phyloP scores from a whole-genome alignment of 352 stramenopile species.

The Pythium phragmitis region DNA sequence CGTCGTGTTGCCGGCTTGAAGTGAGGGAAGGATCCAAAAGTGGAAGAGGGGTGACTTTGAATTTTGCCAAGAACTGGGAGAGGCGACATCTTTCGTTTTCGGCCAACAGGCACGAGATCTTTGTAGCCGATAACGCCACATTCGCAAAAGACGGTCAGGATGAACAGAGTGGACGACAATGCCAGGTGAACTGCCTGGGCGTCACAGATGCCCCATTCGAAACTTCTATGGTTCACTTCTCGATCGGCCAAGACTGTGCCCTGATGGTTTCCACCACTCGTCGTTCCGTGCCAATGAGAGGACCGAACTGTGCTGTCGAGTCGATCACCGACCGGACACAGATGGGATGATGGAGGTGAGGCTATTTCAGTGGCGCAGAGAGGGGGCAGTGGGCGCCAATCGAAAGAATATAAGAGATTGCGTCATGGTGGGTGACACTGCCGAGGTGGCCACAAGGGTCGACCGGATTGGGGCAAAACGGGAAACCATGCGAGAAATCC shows the following conservation, averaged over 20 bases:
- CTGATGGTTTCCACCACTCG: not conserved
- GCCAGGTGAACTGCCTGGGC: not conserved
- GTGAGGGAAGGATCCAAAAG: slow-evolving; percentile 15
- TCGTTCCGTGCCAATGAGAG: too few relatives aligned
- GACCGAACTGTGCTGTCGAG: too few relatives aligned
- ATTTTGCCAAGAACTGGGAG: slow-evolving; percentile 1
- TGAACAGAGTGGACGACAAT: not conserved
- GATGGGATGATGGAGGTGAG: slow-evolving; percentile 3
- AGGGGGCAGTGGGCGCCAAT: slow-evolving; percentile 11
- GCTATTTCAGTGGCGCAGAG: slow-evolving; percentile 13
- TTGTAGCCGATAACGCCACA: slow-evolving; percentile 3
- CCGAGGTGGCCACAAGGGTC: slow-evolving; percentile 8
- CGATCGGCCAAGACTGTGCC: not conserved
- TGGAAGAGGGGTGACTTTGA: not conserved
- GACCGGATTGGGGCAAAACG: slow-evolving; percentile 6
- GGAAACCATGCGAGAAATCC: not conserved
- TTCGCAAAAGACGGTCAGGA: not conserved
- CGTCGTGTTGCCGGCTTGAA: slow-evolving; percentile 26
- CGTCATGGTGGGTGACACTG: not conserved
- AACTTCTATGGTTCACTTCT: not conserved
- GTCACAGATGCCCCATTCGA: not conserved
- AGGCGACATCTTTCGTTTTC: slow-evolving; percentile 4
- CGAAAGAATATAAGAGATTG: not conserved
- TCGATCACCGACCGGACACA: slow-evolving; percentile 8
- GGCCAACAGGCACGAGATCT: slow-evolving; percentile 18